Base-by-base conservation (phyloP, 495 filamentous ascomycete species). In the Hyaloscypha variabilis region DNA sequence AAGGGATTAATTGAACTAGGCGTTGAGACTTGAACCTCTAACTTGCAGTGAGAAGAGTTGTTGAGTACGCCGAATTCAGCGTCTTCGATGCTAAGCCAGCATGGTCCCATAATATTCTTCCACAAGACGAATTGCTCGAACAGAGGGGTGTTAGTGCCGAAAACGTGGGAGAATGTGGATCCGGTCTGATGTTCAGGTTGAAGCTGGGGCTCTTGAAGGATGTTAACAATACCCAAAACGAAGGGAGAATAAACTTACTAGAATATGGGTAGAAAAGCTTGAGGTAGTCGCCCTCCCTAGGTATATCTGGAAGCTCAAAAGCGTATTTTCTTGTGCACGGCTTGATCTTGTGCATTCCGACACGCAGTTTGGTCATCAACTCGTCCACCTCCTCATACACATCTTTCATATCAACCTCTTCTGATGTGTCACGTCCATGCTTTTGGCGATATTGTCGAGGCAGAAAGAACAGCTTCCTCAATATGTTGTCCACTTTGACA, bases 61-160 rank as follows among this genome's bases (percentile, higher is more conserved):
- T 89, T 93, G n/a, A 97, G 77, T 2, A 90, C 81, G 14, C 84
- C 82, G 75, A 96, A 96, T 73, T 97, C 87, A 36, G 89, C 91
- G 61, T 88, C 90, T 65, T 91, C 84, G 63, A 99, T 93, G 72
- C 86, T 91, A 21, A 99, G 83, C 95, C 95, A 99, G 78, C 96
- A 99, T 13, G 95, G 95, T 0, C 95, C 95, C 93, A 96, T 98
- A 64, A 99, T 91, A 67, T 94, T 93, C 77, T 96, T 97, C 91
- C 93, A 97, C 14, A 99, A 83, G 17, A 97, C 96, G 71, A 99
- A 99, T 71, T 99, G 95, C 71, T 99, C 95, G 68, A 99, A 99
- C 1, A 98, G 81, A 2, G 92, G 87, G 0, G 95, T 99, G 72
- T 96, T 97, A 52, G 91, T 90, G 51, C 95, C 96, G 67, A 99